These are phyloP conservation scores for Lyophyllum decastes DNA, from an alignment of 768 basidiomycete genomes.

Conservation along the genomic window DNA sequence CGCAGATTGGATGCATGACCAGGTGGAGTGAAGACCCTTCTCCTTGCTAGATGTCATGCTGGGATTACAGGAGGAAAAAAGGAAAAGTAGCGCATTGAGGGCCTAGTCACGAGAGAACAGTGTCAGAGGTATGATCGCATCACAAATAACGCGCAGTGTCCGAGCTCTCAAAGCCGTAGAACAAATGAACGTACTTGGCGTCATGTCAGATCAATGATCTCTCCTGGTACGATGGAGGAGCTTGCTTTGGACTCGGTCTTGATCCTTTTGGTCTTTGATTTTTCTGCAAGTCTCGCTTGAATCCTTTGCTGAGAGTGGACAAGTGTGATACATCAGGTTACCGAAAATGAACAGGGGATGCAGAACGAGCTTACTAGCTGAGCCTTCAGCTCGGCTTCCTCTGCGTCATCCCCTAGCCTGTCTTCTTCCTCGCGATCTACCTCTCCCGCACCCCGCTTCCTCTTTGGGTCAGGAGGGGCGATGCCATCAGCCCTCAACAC, in stretches of 20 bases:
- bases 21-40: no score
- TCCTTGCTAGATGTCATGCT: no score
- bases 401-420: neutral
- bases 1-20: no score
- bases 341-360: neutral
- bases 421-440: neutral
- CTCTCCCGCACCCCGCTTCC: neutral
- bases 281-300: slow-evolving; percentile 14
- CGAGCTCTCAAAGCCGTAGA: no score
- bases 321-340: neutral
- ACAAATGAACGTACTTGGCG: no score
- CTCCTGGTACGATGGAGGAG: slow-evolving; percentile 8
- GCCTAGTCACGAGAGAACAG: no score
- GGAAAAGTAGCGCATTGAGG: no score
- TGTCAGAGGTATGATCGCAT: no score
- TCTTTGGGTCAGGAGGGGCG: neutral
- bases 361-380: neutral
- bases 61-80: no score
- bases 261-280: slow-evolving; percentile 8
- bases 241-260: slow-evolving; percentile 15
- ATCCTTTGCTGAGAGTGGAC: neutral
- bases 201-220: slow-evolving; percentile 24
- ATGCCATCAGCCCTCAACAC: neutral
- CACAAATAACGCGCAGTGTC: no score
- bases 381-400: neutral